phyloP scores from a whole-genome alignment of 1,139 yeast species.

The Trichomonascaceae sp. region DNA sequence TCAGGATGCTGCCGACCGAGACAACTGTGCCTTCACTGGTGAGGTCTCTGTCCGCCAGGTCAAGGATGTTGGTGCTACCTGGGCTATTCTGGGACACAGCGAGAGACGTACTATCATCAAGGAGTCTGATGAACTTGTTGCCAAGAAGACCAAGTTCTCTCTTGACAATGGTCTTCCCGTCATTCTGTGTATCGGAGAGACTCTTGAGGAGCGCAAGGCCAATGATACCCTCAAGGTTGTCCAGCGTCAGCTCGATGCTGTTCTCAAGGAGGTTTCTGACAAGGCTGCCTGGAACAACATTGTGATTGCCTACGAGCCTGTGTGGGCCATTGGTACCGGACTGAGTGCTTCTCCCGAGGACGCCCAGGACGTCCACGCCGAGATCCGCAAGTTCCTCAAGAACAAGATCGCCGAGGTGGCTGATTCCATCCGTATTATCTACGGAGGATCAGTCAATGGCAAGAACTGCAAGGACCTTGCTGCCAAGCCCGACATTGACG shows the following conservation, averaged over 20 bases:
- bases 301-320: conserved; percentile 98
- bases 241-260: conserved; percentile 86
- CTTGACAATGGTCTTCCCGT: conserved; percentile 78
- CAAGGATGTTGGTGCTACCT: conserved; percentile 82
- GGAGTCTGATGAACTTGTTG: conserved; percentile 85
- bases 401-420: conserved; percentile 76
- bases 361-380: conserved; percentile 81
- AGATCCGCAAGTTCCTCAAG: conserved; percentile 71
- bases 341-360: conserved; percentile 97
- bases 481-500: conserved; percentile 90
- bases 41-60: conserved; percentile 83
- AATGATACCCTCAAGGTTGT: conserved; percentile 77
- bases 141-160: conserved; percentile 91
- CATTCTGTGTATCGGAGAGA: conserved; percentile 94
- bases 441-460: conserved; percentile 99
- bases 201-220: conserved; percentile 87
- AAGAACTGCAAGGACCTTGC: conserved; percentile 83
- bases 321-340: conserved; percentile 99
- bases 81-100: conserved; percentile 97
- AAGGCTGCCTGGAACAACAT: conserved; percentile 71
- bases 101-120: conserved; percentile 93
- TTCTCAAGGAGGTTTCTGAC: conserved; percentile 57
- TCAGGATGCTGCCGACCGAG: conserved; percentile 80
- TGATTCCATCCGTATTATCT: conserved; percentile 71
- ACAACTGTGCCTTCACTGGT: conserved; percentile 96